Evolutionary conservation across 2,329 filamentous ascomycete species (phyloP), one percentile per base, ranked within the genome.

Genomic region (Colletotrichum lupini): DNA sequence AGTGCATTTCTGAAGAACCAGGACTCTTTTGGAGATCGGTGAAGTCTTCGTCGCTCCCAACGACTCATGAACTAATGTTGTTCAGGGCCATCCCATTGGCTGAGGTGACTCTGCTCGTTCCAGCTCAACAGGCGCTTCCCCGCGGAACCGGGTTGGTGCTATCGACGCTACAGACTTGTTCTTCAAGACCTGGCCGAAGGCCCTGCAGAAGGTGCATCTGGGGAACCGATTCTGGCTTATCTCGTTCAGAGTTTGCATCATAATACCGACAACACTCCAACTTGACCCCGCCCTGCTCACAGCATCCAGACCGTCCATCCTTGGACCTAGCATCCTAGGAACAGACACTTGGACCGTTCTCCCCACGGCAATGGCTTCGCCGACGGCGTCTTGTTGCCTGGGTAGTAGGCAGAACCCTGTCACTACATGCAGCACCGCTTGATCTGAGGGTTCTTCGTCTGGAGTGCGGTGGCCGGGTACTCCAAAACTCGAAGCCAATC

Each of bases 231-330:
- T 73, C 26, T 32, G 71, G 71, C 71, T 73, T 73, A 73, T 73
- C 71, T 73, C 61, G 37, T 42, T 73, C 71, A 73, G 58, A 70
- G 67, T 66, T 73, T 73, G 67, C 71, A 71, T 73, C 67, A 61
- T 66, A 66, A 46, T 56, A 62, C 37, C 37, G 61, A 61, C 26
- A 32, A 53, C 16, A 66, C 56, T 61, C 61, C 56, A 65, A 57
- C 26, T 14, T 16, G n/a, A 70, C 67, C 59, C 71, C 67, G 60
- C 66, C 55, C 60, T 64, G 24, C 32, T 59, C 71, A 46, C 57
- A 9, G 53, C 22, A 14, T 70, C 37, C 32, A 49, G 42, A 49
- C 28, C 30, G 46, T 69, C 55, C 30, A 16, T 49, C 42, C 42
- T 19, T n/a, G 42, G 42, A 8, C 42, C 42, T n/a, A 49, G 16